Evolutionary conservation across 345 rosid species (phyloP).

Genomic region (Rhizophora mangle): DNA sequence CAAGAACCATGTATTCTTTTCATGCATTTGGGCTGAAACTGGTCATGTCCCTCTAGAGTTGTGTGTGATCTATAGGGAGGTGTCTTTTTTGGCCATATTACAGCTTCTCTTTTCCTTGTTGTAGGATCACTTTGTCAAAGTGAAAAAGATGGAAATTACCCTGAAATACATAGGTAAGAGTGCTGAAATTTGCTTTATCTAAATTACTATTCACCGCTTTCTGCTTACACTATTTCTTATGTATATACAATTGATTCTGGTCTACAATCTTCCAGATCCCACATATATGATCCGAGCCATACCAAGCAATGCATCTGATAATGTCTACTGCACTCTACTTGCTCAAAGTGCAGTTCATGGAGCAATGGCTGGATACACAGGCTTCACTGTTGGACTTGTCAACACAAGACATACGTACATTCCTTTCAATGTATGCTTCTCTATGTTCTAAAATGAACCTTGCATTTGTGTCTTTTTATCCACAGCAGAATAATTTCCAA

Average conservation of each 20-base stretch:
- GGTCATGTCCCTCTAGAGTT: neutral
- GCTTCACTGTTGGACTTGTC: conserved; percentile 74
- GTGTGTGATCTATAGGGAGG: neutral
- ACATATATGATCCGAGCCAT: conserved; percentile 88
- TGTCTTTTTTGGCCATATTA: neutral
- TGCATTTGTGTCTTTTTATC: neutral
- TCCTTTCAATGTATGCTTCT: conserved; percentile 48
- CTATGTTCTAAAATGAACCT: neutral
- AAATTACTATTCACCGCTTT: neutral
- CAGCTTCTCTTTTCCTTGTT: neutral
- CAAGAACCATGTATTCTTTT: too few species aligned
- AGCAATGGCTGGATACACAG: conserved; percentile 90
- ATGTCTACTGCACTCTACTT: conserved; percentile 84
- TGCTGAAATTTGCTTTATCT: neutral
- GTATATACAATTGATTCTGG: neutral
- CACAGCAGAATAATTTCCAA: neutral
- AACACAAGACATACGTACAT: conserved; percentile 80
- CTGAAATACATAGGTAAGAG: conserved; percentile 43
- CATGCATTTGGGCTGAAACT: too few species aligned
- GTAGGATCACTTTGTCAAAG: conserved; percentile 43
- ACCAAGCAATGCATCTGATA: conserved; percentile 82
- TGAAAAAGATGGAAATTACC: conserved; percentile 33
- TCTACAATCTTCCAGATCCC: conserved; percentile 52
- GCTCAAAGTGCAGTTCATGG: conserved; percentile 90
- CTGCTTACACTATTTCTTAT: neutral